Evolutionary conservation across 129 eudicot species (phyloP).

Genomic region (Calendula officinalis): DNA sequence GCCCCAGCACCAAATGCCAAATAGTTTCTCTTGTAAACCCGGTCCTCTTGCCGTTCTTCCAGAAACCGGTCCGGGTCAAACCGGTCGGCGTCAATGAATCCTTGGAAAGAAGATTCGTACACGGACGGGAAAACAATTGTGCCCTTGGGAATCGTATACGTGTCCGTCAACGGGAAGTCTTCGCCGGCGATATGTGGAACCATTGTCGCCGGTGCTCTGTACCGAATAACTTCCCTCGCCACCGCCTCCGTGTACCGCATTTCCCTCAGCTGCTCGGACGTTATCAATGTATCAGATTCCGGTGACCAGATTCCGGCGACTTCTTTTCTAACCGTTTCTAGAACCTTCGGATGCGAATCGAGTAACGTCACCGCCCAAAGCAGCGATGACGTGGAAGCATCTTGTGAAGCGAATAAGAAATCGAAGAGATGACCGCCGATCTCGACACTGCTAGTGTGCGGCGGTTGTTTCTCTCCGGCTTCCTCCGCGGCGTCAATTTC

Average conservation of each 20-base stretch:
- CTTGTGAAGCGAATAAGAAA: slow-evolving; percentile 79
- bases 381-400: slow-evolving; percentile 83
- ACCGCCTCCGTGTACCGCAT: slow-evolving; percentile 89
- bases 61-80: slow-evolving; percentile 89
- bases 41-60: slow-evolving; percentile 69
- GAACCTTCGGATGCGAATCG: slow-evolving; percentile 63
- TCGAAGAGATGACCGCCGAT: slow-evolving; percentile 79
- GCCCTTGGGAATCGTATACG: slow-evolving; percentile 71
- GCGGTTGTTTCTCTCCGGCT: slow-evolving; percentile 29
- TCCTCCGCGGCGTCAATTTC: slow-evolving; percentile 38
- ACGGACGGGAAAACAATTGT: slow-evolving; percentile 84
- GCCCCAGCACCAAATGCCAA: slow-evolving; percentile 85
- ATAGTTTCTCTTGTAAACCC: slow-evolving; percentile 58
- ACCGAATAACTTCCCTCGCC: slow-evolving; percentile 66
- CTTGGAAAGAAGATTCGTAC: slow-evolving; percentile 82
- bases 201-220: slow-evolving; percentile 74
- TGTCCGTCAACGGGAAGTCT: slow-evolving; percentile 58
- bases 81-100: slow-evolving; percentile 65
- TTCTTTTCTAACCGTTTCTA: slow-evolving; percentile 49
- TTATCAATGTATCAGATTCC: slow-evolving; percentile 34
- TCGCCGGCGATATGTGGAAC: slow-evolving; percentile 89
- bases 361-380: slow-evolving; percentile 77
- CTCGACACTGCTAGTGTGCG: slow-evolving; percentile 35
- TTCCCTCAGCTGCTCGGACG: slow-evolving; percentile 58
- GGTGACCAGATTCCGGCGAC: slow-evolving; percentile 58